Evolutionary conservation across 768 basidiomycete species (phyloP).

Genomic region (Suillus hirtellus): DNA sequence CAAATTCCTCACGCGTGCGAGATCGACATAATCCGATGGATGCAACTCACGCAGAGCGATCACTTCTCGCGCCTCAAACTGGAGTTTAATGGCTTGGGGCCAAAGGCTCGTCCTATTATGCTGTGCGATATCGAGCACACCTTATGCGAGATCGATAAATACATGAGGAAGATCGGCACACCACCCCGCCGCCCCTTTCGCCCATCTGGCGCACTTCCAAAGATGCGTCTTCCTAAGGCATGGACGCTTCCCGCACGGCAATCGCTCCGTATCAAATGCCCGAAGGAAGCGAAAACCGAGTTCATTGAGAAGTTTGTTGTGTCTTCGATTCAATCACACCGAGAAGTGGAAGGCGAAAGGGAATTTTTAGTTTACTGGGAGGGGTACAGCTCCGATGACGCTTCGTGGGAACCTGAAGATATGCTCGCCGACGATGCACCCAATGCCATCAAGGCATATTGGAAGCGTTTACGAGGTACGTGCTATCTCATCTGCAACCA

Average conservation of each 20-base stretch:
- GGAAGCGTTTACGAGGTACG: constrained; percentile 19
- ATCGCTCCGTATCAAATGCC: constrained; percentile 43
- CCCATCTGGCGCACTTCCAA: constrained; percentile 27
- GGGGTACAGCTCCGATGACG: constrained; percentile 50
- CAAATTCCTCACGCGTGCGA: constrained; percentile 45
- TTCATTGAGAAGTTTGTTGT: constrained; percentile 46
- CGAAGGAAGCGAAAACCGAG: constrained; percentile 30
- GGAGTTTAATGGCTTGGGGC: constrained; percentile 52
- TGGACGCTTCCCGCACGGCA: constrained; percentile 51
- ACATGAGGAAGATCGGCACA: constrained; percentile 49
- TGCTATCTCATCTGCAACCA: neutral
- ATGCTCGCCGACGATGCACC: constrained; percentile 53
- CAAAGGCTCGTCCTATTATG: constrained; percentile 50
- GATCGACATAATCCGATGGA: constrained; percentile 62
- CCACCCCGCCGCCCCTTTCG: constrained; percentile 41
- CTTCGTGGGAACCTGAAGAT: constrained; percentile 59
- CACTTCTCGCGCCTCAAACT: constrained; percentile 65
- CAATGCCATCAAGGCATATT: constrained; percentile 42
- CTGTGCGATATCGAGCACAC: constrained; percentile 78
- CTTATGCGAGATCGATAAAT: constrained; percentile 80
- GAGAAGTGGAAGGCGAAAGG: constrained; percentile 34
- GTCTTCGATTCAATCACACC: constrained; percentile 38
- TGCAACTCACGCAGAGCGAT: constrained; percentile 55
- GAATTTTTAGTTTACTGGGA: constrained; percentile 57
- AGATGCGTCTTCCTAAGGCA: constrained; percentile 48